Conservation (phyloP, 208 protist genomes). For the Lotmaria passim region DNA sequence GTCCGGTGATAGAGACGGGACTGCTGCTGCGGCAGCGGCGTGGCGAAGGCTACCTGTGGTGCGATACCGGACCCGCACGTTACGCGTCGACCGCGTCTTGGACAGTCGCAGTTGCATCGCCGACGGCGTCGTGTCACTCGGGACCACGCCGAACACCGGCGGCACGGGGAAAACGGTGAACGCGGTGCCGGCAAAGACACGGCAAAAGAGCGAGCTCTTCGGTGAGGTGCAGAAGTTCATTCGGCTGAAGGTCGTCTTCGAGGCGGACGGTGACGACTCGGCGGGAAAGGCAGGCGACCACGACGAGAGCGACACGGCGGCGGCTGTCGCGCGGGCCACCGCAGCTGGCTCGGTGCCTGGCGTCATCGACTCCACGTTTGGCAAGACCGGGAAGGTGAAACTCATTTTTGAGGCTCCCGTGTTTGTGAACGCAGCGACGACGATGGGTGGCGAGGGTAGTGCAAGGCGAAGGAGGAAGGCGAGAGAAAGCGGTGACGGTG, state of each 20-base stretch:
- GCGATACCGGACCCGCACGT: conserved; percentile 43
- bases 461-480: conserved; percentile 30
- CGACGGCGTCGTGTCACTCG: conserved; percentile 52
- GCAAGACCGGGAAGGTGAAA: conserved; percentile 85
- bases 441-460: background rate
- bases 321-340: background rate
- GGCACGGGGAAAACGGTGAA: background rate
- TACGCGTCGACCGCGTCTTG: conserved; percentile 73
- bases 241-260: conserved; percentile 59
- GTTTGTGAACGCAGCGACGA: conserved; percentile 34
- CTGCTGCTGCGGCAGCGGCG: background rate
- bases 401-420: conserved; percentile 58
- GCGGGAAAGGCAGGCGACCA: background rate
- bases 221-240: conserved; percentile 80
- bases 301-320: conserved; percentile 9
- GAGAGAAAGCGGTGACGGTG: conserved; percentile 1
- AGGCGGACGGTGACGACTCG: background rate
- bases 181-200: background rate
- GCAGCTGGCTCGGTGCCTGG: conserved; percentile 30
- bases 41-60: conserved; percentile 70
- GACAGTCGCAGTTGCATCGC: conserved; percentile 76
- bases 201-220: conserved; percentile 55
- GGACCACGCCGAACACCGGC: background rate
- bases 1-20: no score
- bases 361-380: conserved; percentile 76